Base-by-base conservation (phyloP, 73 alveolate species). In the Effrenium voratum region DNA sequence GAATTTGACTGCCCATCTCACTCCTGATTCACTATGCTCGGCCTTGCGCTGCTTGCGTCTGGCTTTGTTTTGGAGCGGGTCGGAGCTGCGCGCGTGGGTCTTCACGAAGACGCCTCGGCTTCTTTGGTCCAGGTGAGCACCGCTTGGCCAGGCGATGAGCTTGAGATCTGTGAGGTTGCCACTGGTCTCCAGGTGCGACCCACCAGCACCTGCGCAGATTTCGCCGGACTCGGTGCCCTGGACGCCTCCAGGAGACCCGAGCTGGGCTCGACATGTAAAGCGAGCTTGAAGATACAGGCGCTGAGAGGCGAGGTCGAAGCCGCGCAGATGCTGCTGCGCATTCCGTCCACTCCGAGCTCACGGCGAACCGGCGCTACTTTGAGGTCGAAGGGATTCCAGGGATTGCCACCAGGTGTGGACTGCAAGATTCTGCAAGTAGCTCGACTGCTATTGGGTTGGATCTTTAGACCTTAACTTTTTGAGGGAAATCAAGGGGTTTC, bases 111-210 rank as follows among this genome's bases (percentile, higher is more conserved):
- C n/a, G n/a, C n/a, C n/a, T n/a, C n/a, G n/a, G n/a, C n/a, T n/a
- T n/a, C n/a, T n/a, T n/a, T n/a, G n/a, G n/a, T n/a, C n/a, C n/a
- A n/a, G n/a, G n/a, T n/a, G n/a, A n/a, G n/a, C n/a, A n/a, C n/a
- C n/a, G n/a, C 68, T 22, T 55, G 68, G 68, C 30, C 12, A 15
- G 83, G 83, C 15, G 83, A 73, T 73, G 83, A 73, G 24, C 49
- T 40, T 30, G 83, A 73, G 32, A 8, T 73, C 30, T 73, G 83
- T 73, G 52, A 73, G 32, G 83, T 73, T 46, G 40, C 30, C 40
- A 73, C 83, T 30, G 83, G 83, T 15, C 22, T 73, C 15, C 83
- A 73, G 40, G 83, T 73, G 49, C 83, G 46, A 50, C 83, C 83
- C 22, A 36, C 55, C 52, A 73, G 83, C 49, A 73, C 83, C 34